Base-by-base conservation (phyloP, 2,329 filamentous ascomycete species). In the Emydomyces testavorans region DNA sequence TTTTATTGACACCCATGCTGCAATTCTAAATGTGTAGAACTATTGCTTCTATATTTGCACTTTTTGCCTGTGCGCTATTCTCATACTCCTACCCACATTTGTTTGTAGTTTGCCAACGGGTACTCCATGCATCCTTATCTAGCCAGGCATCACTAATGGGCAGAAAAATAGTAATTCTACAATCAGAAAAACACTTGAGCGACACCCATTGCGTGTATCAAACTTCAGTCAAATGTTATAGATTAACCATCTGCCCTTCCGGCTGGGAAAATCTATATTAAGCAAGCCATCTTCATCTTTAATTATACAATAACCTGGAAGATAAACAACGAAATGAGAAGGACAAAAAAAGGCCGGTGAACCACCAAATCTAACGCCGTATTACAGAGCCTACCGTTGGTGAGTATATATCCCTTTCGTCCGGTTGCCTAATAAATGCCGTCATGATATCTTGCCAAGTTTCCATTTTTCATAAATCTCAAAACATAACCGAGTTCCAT, bases 1-100 rank as follows among this genome's bases (percentile, higher is more conserved):
- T 54, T 54, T 50, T 55, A 55, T 53, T 53, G 52, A 56, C 53
- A 41, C 43, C 35, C 16, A 31, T 38, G 16, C 28, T 39, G 36
- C 16, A 29, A 45, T 48, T 29, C 37, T 51, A 39, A 51, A 39
- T 18, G 7, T 52, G 50, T 53, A 52, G 44, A 50, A 51, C 41
- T 53, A 50, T 31, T 47, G 28, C 26, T 41, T 35, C 18, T 7
- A 10, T 32, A 31, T 24, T 29, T 41, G 2, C 2, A 16, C 4
- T 7, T 29, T 2, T 16, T 3, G 11, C 16, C 4, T 18, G 23
- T 26, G 16, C 24, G 24, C n/a, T 26, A 18, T 16, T 8, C 4
- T 13, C 31, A 6, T 8, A 34, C n/a, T 34, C 6, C 4, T 34
- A 5, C 31, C 7, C n/a, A 5, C n/a, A 10, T n/a, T n/a, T n/a